A percentile compares a stretch with the other conserved stretches of the same genome.
Evolutionary conservation across 306 rosid species (phyloP).

Genomic region (Sechiopsis laciniata): DNA sequence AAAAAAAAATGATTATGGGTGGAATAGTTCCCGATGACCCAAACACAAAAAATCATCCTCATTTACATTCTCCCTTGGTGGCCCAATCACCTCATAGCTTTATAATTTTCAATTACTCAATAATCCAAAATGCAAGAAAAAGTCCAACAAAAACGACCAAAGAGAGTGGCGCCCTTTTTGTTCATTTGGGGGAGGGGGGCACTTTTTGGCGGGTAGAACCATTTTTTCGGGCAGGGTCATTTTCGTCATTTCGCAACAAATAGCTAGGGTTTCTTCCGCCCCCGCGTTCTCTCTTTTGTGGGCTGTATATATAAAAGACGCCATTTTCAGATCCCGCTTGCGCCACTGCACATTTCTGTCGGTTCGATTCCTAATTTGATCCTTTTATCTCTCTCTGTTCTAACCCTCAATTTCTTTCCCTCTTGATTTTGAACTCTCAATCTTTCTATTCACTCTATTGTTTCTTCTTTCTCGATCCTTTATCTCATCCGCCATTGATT

Average conservation of each 20-base stretch:
- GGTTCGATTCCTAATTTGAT: slow-evolving; percentile 31
- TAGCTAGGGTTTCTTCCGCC: slow-evolving; percentile 64
- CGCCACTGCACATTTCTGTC: slow-evolving; percentile 52
- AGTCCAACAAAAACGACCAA: neutral
- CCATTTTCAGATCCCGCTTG: slow-evolving; percentile 46
- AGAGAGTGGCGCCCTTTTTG: slow-evolving; percentile 38
- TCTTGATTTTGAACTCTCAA: neutral
- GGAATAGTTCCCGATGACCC: no score
- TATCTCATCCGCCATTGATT: neutral
- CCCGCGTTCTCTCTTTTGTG: neutral
- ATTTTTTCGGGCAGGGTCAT: slow-evolving; percentile 28
- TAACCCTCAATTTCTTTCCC: slow-evolving; percentile 10
- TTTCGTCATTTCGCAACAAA: slow-evolving; percentile 21
- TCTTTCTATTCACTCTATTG: neutral
- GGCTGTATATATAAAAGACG: slow-evolving; percentile 37
- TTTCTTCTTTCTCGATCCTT: no score
- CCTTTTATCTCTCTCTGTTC: neutral
- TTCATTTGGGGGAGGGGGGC: slow-evolving; percentile 24
- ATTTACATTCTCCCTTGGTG: no score
- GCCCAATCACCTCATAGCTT: no score
- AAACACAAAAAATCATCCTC: no score
- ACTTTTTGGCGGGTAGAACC: slow-evolving; percentile 48
- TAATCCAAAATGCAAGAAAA: neutral
- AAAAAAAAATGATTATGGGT: no score
- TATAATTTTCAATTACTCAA: neutral